Evolutionary conservation across 352 stramenopile genomes (phyloP), one percentile per base, ranked within the genome.

Genomic region (Pythium rhizo-oryzae): DNA sequence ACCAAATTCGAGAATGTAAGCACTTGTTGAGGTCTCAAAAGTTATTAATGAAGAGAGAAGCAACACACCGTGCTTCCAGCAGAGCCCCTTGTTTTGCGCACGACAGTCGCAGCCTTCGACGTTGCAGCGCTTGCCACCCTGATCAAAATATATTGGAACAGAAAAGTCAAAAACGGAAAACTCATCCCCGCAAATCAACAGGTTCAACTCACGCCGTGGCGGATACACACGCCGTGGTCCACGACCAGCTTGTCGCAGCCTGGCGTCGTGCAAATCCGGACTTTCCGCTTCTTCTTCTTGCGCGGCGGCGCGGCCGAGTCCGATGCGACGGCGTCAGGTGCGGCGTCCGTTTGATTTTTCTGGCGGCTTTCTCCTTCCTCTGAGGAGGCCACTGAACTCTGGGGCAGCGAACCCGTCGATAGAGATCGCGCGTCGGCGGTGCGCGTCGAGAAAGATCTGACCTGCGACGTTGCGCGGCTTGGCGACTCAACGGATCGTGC

Each of bases 231-330:
- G 0, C 82, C 80, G 25, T 74, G 80, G 56, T 88, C 74, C 16
- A 88, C 75, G 44, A 85, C 78, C 61, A 85, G 82, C 51, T 88
- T 88, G n/a, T 80, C 69, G 58, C 80, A 88, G 21, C 72, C 78
- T 8, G 73, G 62, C 6, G 64, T 69, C 39, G 77, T 84, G 63
- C 80, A 88, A 28, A 82, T 78, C 33, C 79, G 79, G 9, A 69
- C 69, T 63, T 78, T 81, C 33, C 79, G 72, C 58, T 82, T 80
- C 55, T 79, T 74, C 59, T 81, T 79, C 5, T 60, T 67, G 9
- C 28, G 57, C 57, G 15, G 43, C 7, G 57, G 43, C 46, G 28
- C 37, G 6, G 43, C 13, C 19, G 8, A 7, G 19, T 50, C 37
- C 9, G 19, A 8, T 18, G n/a, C 55, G 37, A n/a, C 30, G 13